These are phyloP conservation scores for Fusarium multiceps DNA, from an alignment of 2,329 filamentous ascomycete species.

Conservation along the genomic window DNA sequence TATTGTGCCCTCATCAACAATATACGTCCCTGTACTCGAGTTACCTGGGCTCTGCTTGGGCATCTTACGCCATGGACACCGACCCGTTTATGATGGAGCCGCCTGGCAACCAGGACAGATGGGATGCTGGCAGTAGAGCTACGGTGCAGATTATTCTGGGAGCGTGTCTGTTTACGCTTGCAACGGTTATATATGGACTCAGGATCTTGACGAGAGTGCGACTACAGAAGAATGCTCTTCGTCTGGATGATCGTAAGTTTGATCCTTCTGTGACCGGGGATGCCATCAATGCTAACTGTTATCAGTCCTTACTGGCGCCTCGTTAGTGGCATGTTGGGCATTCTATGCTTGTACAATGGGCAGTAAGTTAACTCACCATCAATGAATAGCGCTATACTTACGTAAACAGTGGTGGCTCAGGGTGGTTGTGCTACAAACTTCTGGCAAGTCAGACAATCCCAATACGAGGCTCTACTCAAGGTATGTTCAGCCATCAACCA, in stretches of 20 bases:
- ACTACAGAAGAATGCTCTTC: constrained; percentile 29
- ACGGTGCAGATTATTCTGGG: constrained; percentile 27
- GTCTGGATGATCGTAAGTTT: constrained; percentile 25
- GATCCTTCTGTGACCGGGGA: rapidly evolving
- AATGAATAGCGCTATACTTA: not conserved
- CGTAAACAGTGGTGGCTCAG: constrained; percentile 22
- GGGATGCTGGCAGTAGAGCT: constrained; percentile 26
- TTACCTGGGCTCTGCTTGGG: not conserved
- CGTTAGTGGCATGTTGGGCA: constrained; percentile 35
- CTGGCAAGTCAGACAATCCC: constrained; percentile 31
- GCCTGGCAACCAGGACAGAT: constrained; percentile 29
- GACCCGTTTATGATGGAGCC: constrained; percentile 39
- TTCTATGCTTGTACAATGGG: constrained; percentile 43
- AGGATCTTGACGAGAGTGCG: constrained; percentile 27
- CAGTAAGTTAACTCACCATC: constrained; percentile 8
- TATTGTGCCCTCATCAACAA: too few species aligned
- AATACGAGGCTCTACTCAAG: constrained; percentile 32
- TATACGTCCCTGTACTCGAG: too few species aligned
- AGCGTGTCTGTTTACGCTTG: constrained; percentile 30
- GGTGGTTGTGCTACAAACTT: constrained; percentile 37
- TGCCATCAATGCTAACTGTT: not conserved
- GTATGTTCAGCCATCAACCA: not conserved
- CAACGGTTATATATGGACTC: constrained; percentile 26
- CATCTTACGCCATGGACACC: constrained; percentile 3
- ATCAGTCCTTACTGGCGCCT: constrained; percentile 31